Evolutionary conservation across 192 early-diverging fungal species (phyloP).

Genomic region (Umbelopsis isabellina): DNA sequence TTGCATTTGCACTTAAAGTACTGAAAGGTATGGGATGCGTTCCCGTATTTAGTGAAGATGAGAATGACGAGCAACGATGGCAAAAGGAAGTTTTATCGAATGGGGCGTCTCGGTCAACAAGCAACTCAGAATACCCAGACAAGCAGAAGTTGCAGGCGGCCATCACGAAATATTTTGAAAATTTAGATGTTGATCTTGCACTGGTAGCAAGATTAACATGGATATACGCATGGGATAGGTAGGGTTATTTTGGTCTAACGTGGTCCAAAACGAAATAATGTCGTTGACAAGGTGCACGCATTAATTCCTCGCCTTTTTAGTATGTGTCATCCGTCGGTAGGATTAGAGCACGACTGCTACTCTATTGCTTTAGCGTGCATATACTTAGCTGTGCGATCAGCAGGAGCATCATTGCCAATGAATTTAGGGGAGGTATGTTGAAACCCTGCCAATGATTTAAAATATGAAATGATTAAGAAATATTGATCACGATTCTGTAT

Average conservation of each 20-base stretch:
- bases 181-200: constrained; percentile 36
- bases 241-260: background rate
- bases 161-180: constrained; percentile 6
- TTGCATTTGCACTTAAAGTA: constrained; percentile 54
- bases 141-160: background rate
- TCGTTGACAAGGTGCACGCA: background rate
- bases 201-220: constrained; percentile 35
- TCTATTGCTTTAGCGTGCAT: constrained; percentile 39
- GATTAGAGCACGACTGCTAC: constrained; percentile 25
- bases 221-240: constrained; percentile 45
- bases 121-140: constrained; percentile 3
- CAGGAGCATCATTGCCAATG: constrained; percentile 29
- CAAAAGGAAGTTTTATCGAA: constrained; percentile 1
- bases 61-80: constrained; percentile 1
- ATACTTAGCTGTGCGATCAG: constrained; percentile 36
- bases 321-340: constrained; percentile 34
- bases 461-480: background rate
- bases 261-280: background rate
- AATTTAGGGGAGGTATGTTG: constrained; percentile 31
- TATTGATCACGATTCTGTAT: background rate
- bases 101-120: background rate
- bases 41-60: constrained; percentile 15
- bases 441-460: background rate
- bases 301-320: background rate
- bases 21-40: constrained; percentile 53